phyloP scores from a whole-genome alignment of 1,139 yeast genomes.

The Sugiyamaella pinicola region DNA sequence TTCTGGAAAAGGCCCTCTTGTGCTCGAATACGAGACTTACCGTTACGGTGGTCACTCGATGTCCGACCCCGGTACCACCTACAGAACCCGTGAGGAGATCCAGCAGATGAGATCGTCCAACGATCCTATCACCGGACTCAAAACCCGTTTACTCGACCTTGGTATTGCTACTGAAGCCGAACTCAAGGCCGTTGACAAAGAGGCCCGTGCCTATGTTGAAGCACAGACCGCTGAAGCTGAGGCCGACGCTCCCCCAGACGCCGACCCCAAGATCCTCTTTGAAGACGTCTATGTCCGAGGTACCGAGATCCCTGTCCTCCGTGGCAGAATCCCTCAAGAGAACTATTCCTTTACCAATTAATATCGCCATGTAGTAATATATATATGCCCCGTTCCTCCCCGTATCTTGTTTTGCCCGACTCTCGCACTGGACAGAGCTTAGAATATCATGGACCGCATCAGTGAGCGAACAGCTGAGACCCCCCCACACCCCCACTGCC shows the following conservation, averaged over 20 bases:
- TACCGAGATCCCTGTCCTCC: constrained; percentile 83
- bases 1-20: constrained; percentile 93
- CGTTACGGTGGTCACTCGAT: constrained; percentile 99
- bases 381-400: too few relatives aligned
- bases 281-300: constrained; percentile 98
- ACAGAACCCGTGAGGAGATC: constrained; percentile 99
- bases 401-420: too few relatives aligned
- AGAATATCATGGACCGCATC: too few relatives aligned
- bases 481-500: too few relatives aligned
- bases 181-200: constrained; percentile 90
- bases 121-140: constrained; percentile 96
- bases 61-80: constrained; percentile 99
- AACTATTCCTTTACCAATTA: constrained; percentile 41
- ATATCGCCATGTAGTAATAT: constrained; percentile 6
- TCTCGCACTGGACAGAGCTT: too few relatives aligned
- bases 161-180: constrained; percentile 91
- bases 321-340: constrained; percentile 96
- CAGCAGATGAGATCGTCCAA: constrained; percentile 98
- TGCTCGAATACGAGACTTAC: constrained; percentile 95
- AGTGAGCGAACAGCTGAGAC: too few relatives aligned
- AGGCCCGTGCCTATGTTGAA: constrained; percentile 92
- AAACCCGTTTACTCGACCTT: constrained; percentile 79
- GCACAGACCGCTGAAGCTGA: constrained; percentile 94
- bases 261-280: constrained; percentile 89
- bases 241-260: constrained; percentile 92